phyloP scores from a whole-genome alignment of 257 asterid species.

The Forsythia suspensa region DNA sequence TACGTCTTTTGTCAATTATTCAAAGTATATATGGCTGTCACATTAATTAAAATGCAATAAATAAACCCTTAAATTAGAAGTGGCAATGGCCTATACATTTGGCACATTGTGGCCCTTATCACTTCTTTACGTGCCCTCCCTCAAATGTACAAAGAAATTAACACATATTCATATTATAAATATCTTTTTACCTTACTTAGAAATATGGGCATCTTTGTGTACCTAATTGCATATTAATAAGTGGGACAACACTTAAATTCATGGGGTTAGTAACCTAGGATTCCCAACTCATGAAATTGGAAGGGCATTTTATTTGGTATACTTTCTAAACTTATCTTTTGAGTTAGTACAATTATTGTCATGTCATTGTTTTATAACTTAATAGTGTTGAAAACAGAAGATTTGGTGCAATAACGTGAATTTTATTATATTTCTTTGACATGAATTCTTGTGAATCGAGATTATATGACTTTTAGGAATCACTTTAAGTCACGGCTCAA shows the following conservation, averaged over 20 bases:
- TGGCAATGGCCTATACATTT: background rate
- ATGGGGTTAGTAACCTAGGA: background rate
- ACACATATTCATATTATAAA: background rate
- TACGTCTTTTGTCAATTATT: background rate
- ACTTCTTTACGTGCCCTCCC: background rate
- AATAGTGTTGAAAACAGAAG: background rate
- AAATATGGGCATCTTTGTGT: background rate
- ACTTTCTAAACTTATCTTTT: background rate
- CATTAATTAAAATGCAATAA: background rate
- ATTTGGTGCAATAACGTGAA: background rate
- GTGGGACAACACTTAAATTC: background rate
- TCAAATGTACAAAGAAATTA: background rate
- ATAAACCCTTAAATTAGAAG: background rate
- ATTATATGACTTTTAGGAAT: background rate
- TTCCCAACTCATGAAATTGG: background rate
- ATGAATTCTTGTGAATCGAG: too few relatives aligned
- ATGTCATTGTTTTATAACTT: background rate
- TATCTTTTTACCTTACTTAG: background rate
- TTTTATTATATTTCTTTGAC: too few relatives aligned
- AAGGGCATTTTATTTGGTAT: background rate
- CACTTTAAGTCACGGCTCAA: background rate
- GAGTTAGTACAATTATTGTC: background rate
- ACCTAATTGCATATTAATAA: background rate
- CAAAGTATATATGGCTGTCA: background rate
- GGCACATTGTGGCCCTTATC: background rate